These are phyloP conservation scores for Globisporangium okanoganense DNA, from an alignment of 352 stramenopile genomes.

Conservation along the genomic window DNA sequence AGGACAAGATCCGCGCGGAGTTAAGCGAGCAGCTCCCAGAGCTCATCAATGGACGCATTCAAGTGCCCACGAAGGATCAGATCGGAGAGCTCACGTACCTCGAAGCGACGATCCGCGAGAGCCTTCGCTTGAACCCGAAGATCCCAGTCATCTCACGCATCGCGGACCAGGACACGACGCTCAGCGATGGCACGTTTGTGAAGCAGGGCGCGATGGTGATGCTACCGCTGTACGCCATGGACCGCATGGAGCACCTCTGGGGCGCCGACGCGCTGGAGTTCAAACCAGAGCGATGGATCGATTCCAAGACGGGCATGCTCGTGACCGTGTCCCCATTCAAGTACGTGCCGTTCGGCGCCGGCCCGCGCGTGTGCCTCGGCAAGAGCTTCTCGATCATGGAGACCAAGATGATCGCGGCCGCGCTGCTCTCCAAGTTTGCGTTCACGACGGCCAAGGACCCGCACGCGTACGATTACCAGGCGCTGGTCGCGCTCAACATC, in stretches of 20 bases:
- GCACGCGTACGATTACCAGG: constrained; percentile 12
- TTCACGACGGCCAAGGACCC: constrained; percentile 13
- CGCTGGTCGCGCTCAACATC: constrained; percentile 13
- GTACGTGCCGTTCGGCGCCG: constrained; percentile 41
- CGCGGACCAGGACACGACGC: constrained; percentile 39
- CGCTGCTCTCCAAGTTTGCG: constrained; percentile 22
- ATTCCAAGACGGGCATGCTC: constrained; percentile 13
- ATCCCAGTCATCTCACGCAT: constrained; percentile 28
- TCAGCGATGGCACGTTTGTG: constrained; percentile 51
- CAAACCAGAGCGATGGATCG: constrained; percentile 45
- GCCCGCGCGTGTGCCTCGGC: constrained; percentile 40
- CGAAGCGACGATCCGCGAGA: constrained; percentile 59
- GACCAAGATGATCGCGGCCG: constrained; percentile 25
- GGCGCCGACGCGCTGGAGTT: constrained; percentile 33
- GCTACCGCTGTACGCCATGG: constrained; percentile 47
- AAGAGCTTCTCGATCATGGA: constrained; percentile 28
- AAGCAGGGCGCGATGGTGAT: constrained; percentile 26
- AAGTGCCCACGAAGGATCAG: constrained; percentile 39
- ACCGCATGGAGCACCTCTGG: constrained; percentile 31
- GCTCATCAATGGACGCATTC: constrained; percentile 19
- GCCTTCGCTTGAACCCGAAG: constrained; percentile 53
- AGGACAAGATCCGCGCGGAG: constrained; percentile 43
- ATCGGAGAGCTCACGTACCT: constrained; percentile 51
- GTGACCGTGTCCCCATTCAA: constrained; percentile 26
- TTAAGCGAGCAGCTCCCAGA: constrained; percentile 34